Conservation (phyloP, 148 eudicot species). For the Pouteria glomerata region DNA sequence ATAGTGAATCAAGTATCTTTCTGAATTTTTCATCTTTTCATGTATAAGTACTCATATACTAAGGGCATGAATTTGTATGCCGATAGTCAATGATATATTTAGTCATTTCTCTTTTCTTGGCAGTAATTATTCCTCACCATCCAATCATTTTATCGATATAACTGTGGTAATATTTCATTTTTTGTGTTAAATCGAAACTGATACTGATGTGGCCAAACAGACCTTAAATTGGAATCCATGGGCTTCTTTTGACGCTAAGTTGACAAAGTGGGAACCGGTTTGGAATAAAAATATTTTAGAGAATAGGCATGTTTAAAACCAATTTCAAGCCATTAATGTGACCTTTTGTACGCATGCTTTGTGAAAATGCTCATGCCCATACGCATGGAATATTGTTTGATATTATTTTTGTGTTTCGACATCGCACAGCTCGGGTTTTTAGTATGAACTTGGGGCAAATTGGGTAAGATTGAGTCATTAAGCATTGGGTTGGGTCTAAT, state of each 20-base stretch:
- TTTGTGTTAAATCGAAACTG: neutral
- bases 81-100: neutral
- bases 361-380: neutral
- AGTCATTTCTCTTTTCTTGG: neutral
- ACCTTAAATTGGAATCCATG: neutral
- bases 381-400: too few relatives aligned
- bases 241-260: neutral
- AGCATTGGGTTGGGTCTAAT: neutral
- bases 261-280: constrained; percentile 4
- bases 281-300: neutral
- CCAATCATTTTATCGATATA: neutral
- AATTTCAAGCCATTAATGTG: neutral
- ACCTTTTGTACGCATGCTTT: neutral
- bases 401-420: too few relatives aligned
- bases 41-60: neutral
- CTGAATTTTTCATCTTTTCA: neutral
- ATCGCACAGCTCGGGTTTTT: neutral
- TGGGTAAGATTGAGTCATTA: neutral
- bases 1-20: constrained; percentile 79
- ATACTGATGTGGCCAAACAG: neutral
- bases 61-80: neutral
- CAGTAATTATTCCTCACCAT: neutral
- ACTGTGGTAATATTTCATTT: neutral
- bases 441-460: neutral
- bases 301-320: neutral